Evolutionary conservation across 768 basidiomycete genomes (phyloP).

Genomic region (Lyophyllum decastes): DNA sequence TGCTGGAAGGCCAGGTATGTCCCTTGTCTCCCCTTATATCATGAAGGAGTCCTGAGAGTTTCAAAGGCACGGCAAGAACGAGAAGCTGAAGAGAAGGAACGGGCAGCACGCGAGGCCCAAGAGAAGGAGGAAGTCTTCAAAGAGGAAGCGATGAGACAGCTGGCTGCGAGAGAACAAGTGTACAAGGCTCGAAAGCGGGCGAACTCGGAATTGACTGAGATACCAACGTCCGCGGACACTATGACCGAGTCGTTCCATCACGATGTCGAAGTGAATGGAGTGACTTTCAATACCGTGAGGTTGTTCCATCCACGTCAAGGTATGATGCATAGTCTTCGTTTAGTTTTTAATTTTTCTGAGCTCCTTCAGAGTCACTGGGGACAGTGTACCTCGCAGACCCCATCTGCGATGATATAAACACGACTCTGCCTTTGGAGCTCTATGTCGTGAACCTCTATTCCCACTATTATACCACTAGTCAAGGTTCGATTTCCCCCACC

Average conservation of each 20-base stretch:
- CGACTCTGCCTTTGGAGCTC: conserved; percentile 64
- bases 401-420: conserved; percentile 62
- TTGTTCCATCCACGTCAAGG: conserved; percentile 74
- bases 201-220: conserved; percentile 71
- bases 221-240: conserved; percentile 49
- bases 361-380: conserved; percentile 56
- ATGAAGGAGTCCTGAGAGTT: neutral
- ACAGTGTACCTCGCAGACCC: conserved; percentile 76
- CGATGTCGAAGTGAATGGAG: conserved; percentile 59
- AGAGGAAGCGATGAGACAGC: conserved; percentile 63
- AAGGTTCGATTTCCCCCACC: conserved; percentile 42
- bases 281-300: conserved; percentile 64
- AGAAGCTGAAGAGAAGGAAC: conserved; percentile 59
- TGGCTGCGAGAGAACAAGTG: conserved; percentile 51
- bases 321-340: conserved; percentile 27
- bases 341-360: neutral
- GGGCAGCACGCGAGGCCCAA: conserved; percentile 52
- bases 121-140: conserved; percentile 68
- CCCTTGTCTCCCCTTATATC: neutral
- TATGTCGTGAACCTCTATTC: conserved; percentile 66
- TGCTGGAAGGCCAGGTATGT: conserved; percentile 66
- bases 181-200: conserved; percentile 62
- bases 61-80: conserved; percentile 52
- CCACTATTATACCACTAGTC: conserved; percentile 65
- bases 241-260: conserved; percentile 62